Evolutionary conservation across 2,329 filamentous ascomycete genomes (phyloP), one percentile per base, ranked within the genome.

Genomic region (Fusarium tanahbumbuense): DNA sequence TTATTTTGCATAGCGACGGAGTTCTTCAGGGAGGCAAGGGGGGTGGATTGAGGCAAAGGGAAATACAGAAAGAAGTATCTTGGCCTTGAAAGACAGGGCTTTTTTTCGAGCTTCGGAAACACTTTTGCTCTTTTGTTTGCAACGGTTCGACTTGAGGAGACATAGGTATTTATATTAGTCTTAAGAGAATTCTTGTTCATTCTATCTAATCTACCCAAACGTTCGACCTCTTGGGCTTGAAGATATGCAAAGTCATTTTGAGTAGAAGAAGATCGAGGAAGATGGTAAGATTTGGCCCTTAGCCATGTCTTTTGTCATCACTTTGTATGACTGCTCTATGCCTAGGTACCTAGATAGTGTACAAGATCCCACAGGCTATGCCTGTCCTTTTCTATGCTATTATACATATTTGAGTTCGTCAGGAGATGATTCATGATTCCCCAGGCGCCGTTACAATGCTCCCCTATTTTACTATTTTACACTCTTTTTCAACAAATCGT

Each of bases 1-100:
- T 65, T 56, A 50, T 55, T 70, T 73, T 73, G 74, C 72, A 76
- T 76, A 76, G 75, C 75, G 75, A 67, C 58, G 75, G 75, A 75
- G 75, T 76, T 76, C 64, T 73, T 49, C 57, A 60, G 52, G 44
- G 57, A 28, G 34, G 49, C 37, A 53, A 53, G 54, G 55, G 37
- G 42, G 32, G 48, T 41, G 40, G 61, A 47, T 40, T 32, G 30
- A 59, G 40, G 56, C 27, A 63, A 64, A 66, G 22, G 56, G 63
- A 48, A 45, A 45, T 22, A 63, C 60, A 54, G 41, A 16, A 62
- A 22, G 40, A 47, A 40, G 59, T 53, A 53, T 57, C 41, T 63
- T 68, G 44, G 64, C 44, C 48, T 54, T 27, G 30, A 28, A 27
- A 47, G 8, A 47, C 22, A 41, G 37, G 48, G 27, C 28, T 61